phyloP scores from a whole-genome alignment of 768 basidiomycete genomes.

The Clavaria fumosa region DNA sequence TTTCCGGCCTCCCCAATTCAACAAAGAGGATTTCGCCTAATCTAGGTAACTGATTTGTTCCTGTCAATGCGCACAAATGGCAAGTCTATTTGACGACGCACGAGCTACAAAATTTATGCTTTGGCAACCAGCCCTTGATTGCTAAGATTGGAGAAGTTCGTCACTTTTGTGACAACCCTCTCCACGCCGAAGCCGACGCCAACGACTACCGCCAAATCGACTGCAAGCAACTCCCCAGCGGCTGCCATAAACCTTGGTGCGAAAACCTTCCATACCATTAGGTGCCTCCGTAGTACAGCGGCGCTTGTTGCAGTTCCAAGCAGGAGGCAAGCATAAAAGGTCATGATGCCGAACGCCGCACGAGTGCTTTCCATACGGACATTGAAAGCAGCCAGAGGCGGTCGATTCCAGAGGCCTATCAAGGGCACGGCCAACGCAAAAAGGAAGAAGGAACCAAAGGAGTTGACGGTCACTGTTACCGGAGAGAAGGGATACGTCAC shows the following conservation, averaged over 20 bases:
- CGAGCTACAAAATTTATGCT: not conserved
- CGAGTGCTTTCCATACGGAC: conserved; percentile 28
- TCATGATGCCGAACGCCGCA: conserved; percentile 48
- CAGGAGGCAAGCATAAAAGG: conserved; percentile 51
- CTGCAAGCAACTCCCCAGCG: conserved; percentile 44
- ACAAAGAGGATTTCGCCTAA: too few species aligned
- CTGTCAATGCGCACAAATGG: too few species aligned
- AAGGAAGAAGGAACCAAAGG: conserved; percentile 57
- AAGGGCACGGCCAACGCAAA: conserved; percentile 53
- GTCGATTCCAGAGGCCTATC: conserved; percentile 69
- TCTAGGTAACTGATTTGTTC: too few species aligned
- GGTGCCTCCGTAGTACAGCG: conserved; percentile 62
- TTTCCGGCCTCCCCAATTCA: too few species aligned
- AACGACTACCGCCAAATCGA: conserved; percentile 54
- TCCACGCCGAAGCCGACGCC: conserved; percentile 45
- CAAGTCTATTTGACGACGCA: too few species aligned
- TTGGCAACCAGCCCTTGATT: conserved; percentile 1
- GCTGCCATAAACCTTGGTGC: conserved; percentile 87
- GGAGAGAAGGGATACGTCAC: conserved; percentile 63
- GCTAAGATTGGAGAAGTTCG: conserved; percentile 18
- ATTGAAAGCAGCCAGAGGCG: conserved; percentile 30
- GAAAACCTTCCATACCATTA: conserved; percentile 99
- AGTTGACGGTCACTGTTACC: conserved; percentile 60
- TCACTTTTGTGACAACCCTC: conserved; percentile 22
- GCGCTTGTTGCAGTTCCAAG: conserved; percentile 59